Conservation (phyloP, 139 green algal genomes). For the Chlamydomonas urium region DNA sequence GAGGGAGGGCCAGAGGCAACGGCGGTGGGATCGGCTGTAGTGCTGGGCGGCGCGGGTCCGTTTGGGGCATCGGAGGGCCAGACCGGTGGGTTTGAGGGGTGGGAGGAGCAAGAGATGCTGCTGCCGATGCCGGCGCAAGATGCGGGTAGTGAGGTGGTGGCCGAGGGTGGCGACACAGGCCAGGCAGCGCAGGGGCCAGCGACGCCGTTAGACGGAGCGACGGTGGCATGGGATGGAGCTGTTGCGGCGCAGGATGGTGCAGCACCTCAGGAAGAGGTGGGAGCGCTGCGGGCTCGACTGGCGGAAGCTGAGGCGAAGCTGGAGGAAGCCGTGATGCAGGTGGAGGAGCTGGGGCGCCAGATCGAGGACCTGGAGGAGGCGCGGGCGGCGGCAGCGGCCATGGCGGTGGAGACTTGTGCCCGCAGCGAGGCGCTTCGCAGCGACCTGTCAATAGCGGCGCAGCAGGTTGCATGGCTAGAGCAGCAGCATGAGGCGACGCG, state of each 20-base stretch:
- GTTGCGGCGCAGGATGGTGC: neutral
- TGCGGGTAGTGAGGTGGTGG: neutral
- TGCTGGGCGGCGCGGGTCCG: no score
- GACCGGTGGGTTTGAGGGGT: no score
- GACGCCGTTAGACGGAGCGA: neutral
- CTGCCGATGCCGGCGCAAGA: neutral
- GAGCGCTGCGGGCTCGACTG: neutral
- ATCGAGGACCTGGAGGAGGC: slow-evolving; percentile 7
- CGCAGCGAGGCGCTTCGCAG: no score
- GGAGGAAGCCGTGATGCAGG: slow-evolving; percentile 1
- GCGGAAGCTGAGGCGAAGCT: neutral
- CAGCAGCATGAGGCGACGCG: neutral
- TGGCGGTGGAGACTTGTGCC: neutral
- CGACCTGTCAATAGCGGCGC: no score
- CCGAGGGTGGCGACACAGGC: neutral
- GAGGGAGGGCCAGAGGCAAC: no score
- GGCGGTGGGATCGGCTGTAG: no score
- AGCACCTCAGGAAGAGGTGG: neutral
- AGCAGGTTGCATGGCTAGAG: neutral
- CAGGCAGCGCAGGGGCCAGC: neutral
- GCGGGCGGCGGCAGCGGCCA: neutral
- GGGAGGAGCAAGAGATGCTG: slow-evolving; percentile 6
- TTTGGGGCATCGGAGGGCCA: no score
- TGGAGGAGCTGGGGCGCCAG: slow-evolving; percentile 1
- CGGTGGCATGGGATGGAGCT: neutral